A percentile compares a stretch with the other conserved stretches of the same genome.
Conservation (phyloP, 306 rosid genomes). For the Rosa lucieae region DNA sequence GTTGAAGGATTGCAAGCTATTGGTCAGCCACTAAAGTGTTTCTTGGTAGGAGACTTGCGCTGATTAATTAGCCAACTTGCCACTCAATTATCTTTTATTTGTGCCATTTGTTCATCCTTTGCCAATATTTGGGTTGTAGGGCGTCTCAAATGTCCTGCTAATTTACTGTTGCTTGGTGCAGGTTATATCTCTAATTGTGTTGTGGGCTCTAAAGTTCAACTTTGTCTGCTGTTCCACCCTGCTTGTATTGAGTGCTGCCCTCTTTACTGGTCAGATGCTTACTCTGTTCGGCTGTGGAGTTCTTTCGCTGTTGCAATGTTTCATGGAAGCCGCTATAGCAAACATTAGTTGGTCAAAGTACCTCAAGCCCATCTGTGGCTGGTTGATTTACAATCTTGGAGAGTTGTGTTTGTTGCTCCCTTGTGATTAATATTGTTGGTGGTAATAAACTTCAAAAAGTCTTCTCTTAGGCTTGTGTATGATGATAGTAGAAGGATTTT, state of each 20-base stretch:
- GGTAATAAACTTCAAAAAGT: too few species aligned
- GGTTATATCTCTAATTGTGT: conserved; percentile 61
- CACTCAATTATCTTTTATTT: background rate
- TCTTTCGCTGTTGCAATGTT: background rate
- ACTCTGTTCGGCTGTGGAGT: background rate
- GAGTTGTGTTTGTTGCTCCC: too few species aligned
- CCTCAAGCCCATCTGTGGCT: background rate
- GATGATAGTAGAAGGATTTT: too few species aligned
- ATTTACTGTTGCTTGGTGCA: conserved; percentile 34
- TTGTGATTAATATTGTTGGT: too few species aligned
- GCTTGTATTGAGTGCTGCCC: conserved; percentile 15
- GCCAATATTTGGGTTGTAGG: background rate
- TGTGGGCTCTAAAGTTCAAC: conserved; percentile 52
- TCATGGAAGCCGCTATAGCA: background rate
- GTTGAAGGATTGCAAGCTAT: conserved; percentile 54
- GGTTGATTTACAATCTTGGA: too few species aligned
- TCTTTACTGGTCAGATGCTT: background rate
- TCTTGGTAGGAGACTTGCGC: conserved; percentile 47
- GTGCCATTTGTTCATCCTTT: background rate
- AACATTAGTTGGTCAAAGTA: background rate
- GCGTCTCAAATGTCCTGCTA: background rate
- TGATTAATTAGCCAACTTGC: background rate
- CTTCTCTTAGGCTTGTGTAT: too few species aligned
- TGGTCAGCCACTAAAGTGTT: conserved; percentile 67
- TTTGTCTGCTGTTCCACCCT: conserved; percentile 53